Evolutionary conservation across 2,329 filamentous ascomycete species (phyloP), one percentile per base, ranked within the genome.

Genomic region (Penicillium sp.): DNA sequence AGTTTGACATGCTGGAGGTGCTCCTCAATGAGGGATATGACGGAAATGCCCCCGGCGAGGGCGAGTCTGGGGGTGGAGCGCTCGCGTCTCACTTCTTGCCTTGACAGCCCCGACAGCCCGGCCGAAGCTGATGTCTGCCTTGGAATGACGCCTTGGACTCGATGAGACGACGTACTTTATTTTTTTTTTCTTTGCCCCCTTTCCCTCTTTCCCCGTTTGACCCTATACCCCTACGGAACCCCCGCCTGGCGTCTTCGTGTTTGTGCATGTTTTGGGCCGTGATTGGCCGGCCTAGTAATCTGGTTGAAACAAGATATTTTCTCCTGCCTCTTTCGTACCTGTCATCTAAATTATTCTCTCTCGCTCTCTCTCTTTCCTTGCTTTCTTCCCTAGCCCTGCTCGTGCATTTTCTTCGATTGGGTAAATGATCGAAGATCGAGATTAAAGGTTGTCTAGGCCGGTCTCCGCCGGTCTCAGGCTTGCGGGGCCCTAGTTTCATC

Each of bases 1-100:
- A 76, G 39, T 75, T 75, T 48, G 76, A 78, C 51, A 76, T 78
- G 74, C 60, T 78, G n/a, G 75, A 78, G 56, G 72, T 77, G 5
- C 64, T 78, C 12, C 65, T 76, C 21, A 75, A 76, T 41, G 73
- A 76, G 57, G 70, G 71, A 23, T 72, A 72, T 53, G 69, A 71
- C 44, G 66, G 65, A 9, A 64, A 64, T 34, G 21, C 51, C 15
- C 46, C 55, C 41, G 61, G 56, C 7, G 65, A 68, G 6, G 52
- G 55, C 27, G 55, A 60, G 21, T 52, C 56, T 30, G 57, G 55
- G n/a, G 46, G 55, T 15, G 45, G 46, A 20, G 54, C 34, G 26
- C 42, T 67, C 8, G 45, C 62, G 7, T 60, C 67, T n/a, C 68
- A 69, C 46, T 70, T 67, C 43, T 29, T 69, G 51, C 55, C 47